These are phyloP conservation scores for Ascochyta clinopodiicola DNA, from an alignment of 2,329 filamentous ascomycete species.

Conservation along the genomic window DNA sequence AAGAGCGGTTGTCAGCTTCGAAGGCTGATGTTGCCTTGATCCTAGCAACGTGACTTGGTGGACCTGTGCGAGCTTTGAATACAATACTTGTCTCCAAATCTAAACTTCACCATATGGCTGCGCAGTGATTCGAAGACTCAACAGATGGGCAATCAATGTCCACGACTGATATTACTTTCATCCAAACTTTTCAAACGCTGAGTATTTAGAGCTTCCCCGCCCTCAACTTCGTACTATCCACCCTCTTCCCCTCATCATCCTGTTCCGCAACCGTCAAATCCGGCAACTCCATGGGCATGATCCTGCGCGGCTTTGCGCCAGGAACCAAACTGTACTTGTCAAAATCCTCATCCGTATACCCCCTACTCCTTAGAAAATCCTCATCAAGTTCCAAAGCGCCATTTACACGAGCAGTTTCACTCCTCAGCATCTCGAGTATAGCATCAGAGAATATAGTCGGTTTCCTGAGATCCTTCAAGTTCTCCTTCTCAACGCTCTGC, in stretches of 20 bases:
- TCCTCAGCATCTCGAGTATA: constrained; percentile 72
- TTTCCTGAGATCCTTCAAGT: constrained; percentile 66
- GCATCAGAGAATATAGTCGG: constrained; percentile 79
- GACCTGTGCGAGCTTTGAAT: too few species aligned
- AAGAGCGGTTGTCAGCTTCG: too few species aligned
- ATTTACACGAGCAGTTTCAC: constrained; percentile 68
- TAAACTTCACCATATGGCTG: too few species aligned
- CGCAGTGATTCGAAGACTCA: not conserved
- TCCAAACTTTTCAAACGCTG: not conserved
- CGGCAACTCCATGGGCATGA: constrained; percentile 77
- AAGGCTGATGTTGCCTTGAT: too few species aligned
- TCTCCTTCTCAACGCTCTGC: constrained; percentile 55
- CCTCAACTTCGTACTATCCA: constrained; percentile 64
- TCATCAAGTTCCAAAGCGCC: constrained; percentile 78
- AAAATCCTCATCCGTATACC: constrained; percentile 69
- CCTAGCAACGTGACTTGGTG: too few species aligned
- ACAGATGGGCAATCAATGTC: not conserved
- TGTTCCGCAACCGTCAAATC: constrained; percentile 77
- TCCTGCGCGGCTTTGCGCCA: constrained; percentile 70
- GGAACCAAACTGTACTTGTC: constrained; percentile 73
- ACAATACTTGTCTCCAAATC: too few species aligned
- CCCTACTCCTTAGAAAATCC: constrained; percentile 74
- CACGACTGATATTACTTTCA: not conserved
- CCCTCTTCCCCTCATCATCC: constrained; percentile 75
- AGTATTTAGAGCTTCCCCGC: constrained; percentile 22